Evolutionary conservation across 2,329 filamentous ascomycete genomes (phyloP).

Genomic region (Pseudocercospora fuligena): DNA sequence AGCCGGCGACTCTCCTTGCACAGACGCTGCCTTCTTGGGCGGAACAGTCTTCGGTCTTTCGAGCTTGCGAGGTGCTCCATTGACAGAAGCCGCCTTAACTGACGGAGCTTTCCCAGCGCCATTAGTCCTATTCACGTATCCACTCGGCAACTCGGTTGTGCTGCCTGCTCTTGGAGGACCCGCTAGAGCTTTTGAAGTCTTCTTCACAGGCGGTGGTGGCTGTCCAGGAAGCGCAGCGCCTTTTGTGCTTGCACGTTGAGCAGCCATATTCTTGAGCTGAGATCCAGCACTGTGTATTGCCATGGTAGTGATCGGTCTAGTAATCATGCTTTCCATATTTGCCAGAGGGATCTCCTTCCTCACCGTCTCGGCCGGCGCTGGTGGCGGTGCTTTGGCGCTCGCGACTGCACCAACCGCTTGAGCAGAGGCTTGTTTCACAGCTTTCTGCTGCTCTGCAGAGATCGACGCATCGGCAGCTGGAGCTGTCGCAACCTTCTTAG

Average conservation of each 20-base stretch:
- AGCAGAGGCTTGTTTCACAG: constrained; percentile 29
- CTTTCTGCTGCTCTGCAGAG: constrained; percentile 31
- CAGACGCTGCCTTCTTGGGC: constrained; percentile 18
- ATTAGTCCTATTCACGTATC: constrained; percentile 3
- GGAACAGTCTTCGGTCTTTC: constrained; percentile 4
- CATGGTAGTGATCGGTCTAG: constrained; percentile 41
- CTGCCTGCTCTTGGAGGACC: not conserved
- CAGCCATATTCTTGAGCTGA: constrained; percentile 35
- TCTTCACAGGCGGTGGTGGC: constrained; percentile 13
- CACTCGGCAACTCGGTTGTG: constrained; percentile 14
- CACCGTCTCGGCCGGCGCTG: constrained; percentile 27
- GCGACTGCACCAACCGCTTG: constrained; percentile 13
- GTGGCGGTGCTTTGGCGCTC: constrained; percentile 16
- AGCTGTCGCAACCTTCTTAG: constrained; percentile 33
- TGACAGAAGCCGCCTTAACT: constrained; percentile 13
- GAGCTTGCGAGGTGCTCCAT: not conserved
- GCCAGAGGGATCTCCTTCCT: constrained; percentile 39
- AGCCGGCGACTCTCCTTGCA: constrained; percentile 23
- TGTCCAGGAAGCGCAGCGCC: constrained; percentile 35
- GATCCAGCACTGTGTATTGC: constrained; percentile 40
- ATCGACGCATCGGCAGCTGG: constrained; percentile 31
- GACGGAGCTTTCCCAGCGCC: constrained; percentile 6
- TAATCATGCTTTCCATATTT: constrained; percentile 42
- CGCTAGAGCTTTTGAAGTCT: not conserved
- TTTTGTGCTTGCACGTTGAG: constrained; percentile 34